Evolutionary conservation across 176 grass and related monocot species (phyloP).

Genomic region (Rhynchospora pubera): DNA sequence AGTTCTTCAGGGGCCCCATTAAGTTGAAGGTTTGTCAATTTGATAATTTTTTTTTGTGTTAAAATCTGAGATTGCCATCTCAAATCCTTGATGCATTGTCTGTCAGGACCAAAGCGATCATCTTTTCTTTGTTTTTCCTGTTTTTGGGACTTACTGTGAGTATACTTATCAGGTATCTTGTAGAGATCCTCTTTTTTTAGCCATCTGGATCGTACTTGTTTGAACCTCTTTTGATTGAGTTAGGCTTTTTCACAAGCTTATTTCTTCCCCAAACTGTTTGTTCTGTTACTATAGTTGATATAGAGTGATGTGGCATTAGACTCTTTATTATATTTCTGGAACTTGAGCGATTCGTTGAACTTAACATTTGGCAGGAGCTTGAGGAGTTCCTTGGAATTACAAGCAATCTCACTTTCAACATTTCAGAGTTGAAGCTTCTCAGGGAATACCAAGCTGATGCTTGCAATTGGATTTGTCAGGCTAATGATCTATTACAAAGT

Average conservation of each 20-base stretch:
- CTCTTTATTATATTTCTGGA: not conserved
- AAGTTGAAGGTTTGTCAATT: constrained; percentile 52
- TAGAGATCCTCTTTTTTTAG: not conserved
- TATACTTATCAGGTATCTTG: not conserved
- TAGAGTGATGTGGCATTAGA: not conserved
- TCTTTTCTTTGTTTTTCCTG: not conserved
- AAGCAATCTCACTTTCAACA: constrained; percentile 51
- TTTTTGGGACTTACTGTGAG: not conserved
- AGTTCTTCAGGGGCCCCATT: constrained; percentile 39
- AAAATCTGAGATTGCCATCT: not conserved
- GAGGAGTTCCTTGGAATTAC: constrained; percentile 48
- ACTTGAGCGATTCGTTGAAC: not conserved
- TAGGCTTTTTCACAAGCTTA: not conserved
- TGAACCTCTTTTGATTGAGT: not conserved
- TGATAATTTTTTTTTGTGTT: not conserved
- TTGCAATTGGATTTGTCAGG: constrained; percentile 53
- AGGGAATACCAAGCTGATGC: constrained; percentile 43
- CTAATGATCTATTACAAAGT: constrained; percentile 39
- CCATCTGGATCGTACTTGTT: not conserved
- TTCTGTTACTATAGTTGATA: not conserved
- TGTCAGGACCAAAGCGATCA: not conserved
- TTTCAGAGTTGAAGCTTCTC: constrained; percentile 66
- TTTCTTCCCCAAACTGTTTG: not conserved
- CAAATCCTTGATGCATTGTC: constrained; percentile 1
- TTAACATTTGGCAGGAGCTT: constrained; percentile 52